phyloP scores from a whole-genome alignment of 1,284 basidiomycete species.

The Mycena sp. region DNA sequence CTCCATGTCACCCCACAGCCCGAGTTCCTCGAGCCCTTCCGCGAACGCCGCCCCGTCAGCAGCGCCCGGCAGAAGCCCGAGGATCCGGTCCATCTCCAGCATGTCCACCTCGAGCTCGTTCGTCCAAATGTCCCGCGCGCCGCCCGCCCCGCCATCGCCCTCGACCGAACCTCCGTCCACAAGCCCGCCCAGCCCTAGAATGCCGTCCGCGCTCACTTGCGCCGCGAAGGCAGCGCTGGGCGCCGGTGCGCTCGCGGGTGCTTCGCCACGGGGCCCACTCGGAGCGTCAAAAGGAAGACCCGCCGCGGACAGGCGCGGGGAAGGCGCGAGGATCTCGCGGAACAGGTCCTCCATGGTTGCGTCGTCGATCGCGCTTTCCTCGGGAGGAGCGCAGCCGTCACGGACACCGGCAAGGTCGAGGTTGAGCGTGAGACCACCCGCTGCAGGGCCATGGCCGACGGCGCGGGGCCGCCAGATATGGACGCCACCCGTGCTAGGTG shows the following conservation, averaged over 20 bases:
- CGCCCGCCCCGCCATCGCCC: conserved; percentile 20
- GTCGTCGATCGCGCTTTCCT: conserved; percentile 54
- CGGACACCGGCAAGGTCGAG: conserved; percentile 32
- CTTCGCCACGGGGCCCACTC: conserved; percentile 32
- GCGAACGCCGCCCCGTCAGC: conserved; percentile 25
- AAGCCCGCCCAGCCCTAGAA: conserved; percentile 29
- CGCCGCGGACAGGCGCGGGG: conserved; percentile 50
- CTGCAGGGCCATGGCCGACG: conserved; percentile 86
- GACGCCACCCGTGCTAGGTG: conserved; percentile 95
- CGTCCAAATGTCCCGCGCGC: conserved; percentile 42
- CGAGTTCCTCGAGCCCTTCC: conserved; percentile 30
- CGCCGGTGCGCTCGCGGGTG: conserved; percentile 33
- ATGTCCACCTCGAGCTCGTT: conserved; percentile 67
- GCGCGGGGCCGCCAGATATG: conserved; percentile 57
- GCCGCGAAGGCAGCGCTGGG: conserved; percentile 33
- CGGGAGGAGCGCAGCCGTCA: conserved; percentile 33
- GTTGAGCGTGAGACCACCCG: conserved; percentile 71
- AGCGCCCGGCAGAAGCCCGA: conserved; percentile 59
- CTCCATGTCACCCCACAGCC: conserved; percentile 24
- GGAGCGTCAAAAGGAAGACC: conserved; percentile 40
- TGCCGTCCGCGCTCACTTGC: conserved; percentile 39
- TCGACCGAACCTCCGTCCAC: conserved; percentile 26
- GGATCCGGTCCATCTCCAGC: conserved; percentile 46
- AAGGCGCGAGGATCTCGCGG: conserved; percentile 72
- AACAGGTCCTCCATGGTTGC: conserved; percentile 70